These are phyloP conservation scores for Penicillium atrosanguineum DNA, from an alignment of 495 filamentous ascomycete species.

Conservation along the genomic window DNA sequence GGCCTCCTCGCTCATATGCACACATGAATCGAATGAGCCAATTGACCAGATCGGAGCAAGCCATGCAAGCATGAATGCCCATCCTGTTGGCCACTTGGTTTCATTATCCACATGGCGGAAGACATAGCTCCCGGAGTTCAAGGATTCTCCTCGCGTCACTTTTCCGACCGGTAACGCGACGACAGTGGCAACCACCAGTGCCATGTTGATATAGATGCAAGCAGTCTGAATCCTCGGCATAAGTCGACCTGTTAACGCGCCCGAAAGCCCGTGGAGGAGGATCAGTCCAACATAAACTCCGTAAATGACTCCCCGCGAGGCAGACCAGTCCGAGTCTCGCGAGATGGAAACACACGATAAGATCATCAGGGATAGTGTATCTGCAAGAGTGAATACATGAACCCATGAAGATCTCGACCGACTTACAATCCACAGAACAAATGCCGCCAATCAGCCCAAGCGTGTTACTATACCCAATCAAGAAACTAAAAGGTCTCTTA, in stretches of 20 bases:
- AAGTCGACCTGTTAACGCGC: slow-evolving; percentile 48
- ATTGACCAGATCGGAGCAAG: slow-evolving; percentile 67
- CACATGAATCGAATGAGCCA: slow-evolving; percentile 51
- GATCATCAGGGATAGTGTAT: slow-evolving; percentile 51
- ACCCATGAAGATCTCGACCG: neutral
- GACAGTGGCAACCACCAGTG: slow-evolving; percentile 61
- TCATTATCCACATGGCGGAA: slow-evolving; percentile 48
- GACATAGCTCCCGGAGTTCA: slow-evolving; percentile 40
- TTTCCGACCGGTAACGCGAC: slow-evolving; percentile 65
- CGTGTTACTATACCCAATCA: slow-evolving; percentile 71
- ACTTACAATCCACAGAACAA: slow-evolving; percentile 56
- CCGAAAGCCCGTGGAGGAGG: slow-evolving; percentile 54
- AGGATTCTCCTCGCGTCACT: slow-evolving; percentile 22
- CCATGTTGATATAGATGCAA: slow-evolving; percentile 60
- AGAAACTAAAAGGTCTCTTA: slow-evolving; percentile 60
- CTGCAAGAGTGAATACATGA: slow-evolving; percentile 13
- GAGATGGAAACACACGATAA: slow-evolving; percentile 57
- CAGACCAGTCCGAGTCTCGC: slow-evolving; percentile 59
- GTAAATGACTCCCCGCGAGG: slow-evolving; percentile 59
- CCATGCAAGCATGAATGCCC: slow-evolving; percentile 66
- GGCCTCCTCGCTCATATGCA: slow-evolving; percentile 65
- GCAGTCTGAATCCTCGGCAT: slow-evolving; percentile 66
- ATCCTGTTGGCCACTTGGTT: slow-evolving; percentile 58
- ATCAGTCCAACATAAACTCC: slow-evolving; percentile 59
- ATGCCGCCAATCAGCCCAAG: slow-evolving; percentile 65